Percentiles rank a stretch among this genome's conserved stretches.
Conservation (phyloP, 164 flowering plant genomes). For the Houttuynia cordata region DNA sequence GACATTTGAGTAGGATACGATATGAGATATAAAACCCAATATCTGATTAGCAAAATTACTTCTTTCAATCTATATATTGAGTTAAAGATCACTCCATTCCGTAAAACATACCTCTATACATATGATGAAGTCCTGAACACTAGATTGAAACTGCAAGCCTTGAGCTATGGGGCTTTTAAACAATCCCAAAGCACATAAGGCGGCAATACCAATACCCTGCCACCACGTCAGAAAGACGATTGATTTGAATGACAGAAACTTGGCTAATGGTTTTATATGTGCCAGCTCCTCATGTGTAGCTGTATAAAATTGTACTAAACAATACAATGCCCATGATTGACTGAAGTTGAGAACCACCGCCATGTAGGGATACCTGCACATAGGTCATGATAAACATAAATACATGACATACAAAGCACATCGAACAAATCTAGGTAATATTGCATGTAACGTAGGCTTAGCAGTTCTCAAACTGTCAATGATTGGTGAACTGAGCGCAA, state of each 20-base stretch:
- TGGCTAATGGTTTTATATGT: conserved; percentile 82
- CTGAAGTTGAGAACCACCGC: conserved; percentile 95
- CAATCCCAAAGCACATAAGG: conserved; percentile 63
- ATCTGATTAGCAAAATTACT: background rate
- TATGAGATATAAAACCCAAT: too few relatives aligned
- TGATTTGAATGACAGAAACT: conserved; percentile 85
- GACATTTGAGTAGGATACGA: background rate
- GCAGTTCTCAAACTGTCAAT: too few relatives aligned
- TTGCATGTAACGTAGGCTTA: too few relatives aligned
- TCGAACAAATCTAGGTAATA: too few relatives aligned
- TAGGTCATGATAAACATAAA: background rate
- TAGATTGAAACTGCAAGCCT: conserved; percentile 72
- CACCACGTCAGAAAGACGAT: conserved; percentile 99
- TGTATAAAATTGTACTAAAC: conserved; percentile 82
- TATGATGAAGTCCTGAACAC: conserved; percentile 91
- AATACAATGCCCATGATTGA: conserved; percentile 99
- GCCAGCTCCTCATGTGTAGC: conserved; percentile 76
- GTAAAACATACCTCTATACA: conserved; percentile 80
- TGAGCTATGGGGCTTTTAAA: conserved; percentile 86
- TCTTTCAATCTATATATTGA: background rate
- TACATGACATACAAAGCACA: background rate
- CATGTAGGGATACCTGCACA: conserved; percentile 78
- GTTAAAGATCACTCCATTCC: background rate
- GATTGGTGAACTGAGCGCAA: too few relatives aligned
- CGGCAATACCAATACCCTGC: conserved; percentile 95